phyloP scores from a whole-genome alignment of 2,329 filamentous ascomycete genomes.

The Monilinia polystroma region DNA sequence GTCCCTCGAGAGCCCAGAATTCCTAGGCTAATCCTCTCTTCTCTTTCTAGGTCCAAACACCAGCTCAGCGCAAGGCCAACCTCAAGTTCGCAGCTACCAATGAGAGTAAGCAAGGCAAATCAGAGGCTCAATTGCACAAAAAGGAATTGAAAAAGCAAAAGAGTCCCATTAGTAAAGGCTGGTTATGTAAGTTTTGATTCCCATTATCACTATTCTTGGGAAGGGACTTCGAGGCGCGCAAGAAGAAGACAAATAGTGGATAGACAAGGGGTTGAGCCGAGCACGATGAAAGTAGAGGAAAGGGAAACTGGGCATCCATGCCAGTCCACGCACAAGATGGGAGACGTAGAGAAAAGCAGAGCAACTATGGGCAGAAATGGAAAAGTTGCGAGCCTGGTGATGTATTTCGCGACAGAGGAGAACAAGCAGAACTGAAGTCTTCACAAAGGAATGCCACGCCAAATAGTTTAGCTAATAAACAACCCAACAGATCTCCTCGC shows the following conservation, averaged over 20 bases:
- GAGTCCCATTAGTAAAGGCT: constrained; percentile 62
- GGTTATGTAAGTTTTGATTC: constrained; percentile 54
- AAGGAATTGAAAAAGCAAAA: constrained; percentile 44
- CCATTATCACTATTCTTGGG: neutral
- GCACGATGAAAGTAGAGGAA: neutral
- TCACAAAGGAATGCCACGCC: neutral
- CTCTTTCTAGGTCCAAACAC: constrained; percentile 69
- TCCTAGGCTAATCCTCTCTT: neutral
- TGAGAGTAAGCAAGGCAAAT: constrained; percentile 72
- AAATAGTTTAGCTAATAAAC: neutral
- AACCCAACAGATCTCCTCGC: constrained; percentile 1
- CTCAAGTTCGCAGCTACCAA: constrained; percentile 74
- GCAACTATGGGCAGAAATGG: neutral
- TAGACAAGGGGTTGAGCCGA: neutral
- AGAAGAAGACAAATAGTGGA: neutral
- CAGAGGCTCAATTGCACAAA: constrained; percentile 63
- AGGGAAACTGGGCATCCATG: neutral
- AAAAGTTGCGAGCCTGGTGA: neutral
- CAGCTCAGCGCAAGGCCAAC: constrained; percentile 78
- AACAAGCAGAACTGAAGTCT: neutral
- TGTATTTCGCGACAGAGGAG: neutral
- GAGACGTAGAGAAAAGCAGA: neutral
- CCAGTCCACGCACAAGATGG: no score
- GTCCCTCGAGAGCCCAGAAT: neutral
- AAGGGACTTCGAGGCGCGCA: neutral